These are phyloP conservation scores for Penicillium expansum DNA, from an alignment of 2,329 filamentous ascomycete species.

Conservation along the genomic window DNA sequence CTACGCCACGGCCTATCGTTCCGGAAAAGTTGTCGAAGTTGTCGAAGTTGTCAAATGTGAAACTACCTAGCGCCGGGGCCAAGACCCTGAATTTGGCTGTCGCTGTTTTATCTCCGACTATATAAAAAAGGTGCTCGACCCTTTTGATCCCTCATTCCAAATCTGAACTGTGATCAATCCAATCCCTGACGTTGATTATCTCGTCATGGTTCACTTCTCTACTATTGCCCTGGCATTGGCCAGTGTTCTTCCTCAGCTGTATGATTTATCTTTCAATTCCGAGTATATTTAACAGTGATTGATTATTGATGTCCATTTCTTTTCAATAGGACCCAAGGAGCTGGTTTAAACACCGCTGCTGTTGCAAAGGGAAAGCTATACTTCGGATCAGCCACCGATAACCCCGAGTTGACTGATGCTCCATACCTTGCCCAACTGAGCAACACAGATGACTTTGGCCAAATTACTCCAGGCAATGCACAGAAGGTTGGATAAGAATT, in stretches of 20 bases:
- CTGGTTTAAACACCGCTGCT: conserved; percentile 40
- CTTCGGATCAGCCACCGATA: conserved; percentile 61
- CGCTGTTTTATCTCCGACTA: not conserved
- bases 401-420: conserved; percentile 52
- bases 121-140: not conserved
- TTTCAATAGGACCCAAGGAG: conserved; percentile 16
- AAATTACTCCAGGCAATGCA: conserved; percentile 63
- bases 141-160: not conserved
- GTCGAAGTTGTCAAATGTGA: not conserved
- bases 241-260: conserved; percentile 26
- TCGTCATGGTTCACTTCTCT: conserved; percentile 22
- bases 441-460: conserved; percentile 62
- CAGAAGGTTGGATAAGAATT: conserved; percentile 45
- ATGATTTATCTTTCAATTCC: not conserved
- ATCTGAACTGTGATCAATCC: not conserved
- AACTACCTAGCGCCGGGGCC: not conserved
- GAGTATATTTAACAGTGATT: not conserved
- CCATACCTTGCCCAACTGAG: conserved; percentile 57
- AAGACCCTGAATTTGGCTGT: not conserved
- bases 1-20: conserved; percentile 18
- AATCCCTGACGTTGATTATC: not conserved
- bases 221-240: conserved; percentile 21
- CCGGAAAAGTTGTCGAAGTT: conserved; percentile 6
- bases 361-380: conserved; percentile 55
- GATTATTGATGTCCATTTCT: not conserved